Evolutionary conservation across 495 filamentous ascomycete genomes (phyloP).

Genomic region (Xylaria flabelliformis): DNA sequence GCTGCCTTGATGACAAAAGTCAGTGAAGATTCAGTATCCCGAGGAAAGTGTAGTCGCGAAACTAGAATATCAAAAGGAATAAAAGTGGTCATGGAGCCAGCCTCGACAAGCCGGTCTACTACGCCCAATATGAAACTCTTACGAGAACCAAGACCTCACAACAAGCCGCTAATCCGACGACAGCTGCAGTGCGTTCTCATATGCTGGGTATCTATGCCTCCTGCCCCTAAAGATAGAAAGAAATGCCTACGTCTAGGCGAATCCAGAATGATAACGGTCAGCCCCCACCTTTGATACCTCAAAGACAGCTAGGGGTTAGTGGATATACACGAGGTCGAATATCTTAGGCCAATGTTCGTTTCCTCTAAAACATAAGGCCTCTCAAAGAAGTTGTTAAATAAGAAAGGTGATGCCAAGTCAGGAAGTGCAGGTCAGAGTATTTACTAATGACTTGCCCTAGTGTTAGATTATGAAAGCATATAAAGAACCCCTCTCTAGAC

Average conservation of each 20-base stretch:
- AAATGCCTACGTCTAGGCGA: constrained; percentile 14
- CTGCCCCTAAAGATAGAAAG: not conserved
- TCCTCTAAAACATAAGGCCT: not conserved
- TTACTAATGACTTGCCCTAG: not conserved
- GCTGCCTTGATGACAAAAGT: not conserved
- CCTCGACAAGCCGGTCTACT: not conserved
- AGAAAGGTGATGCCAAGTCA: not conserved
- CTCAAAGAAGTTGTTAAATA: not conserved
- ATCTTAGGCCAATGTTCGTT: not conserved
- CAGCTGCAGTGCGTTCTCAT: not conserved
- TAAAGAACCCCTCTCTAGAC: not conserved
- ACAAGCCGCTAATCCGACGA: not conserved
- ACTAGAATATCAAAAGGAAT: not conserved
- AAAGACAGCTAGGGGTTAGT: not conserved
- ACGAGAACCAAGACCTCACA: not conserved
- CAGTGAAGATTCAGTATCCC: not conserved
- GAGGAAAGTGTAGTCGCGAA: not conserved
- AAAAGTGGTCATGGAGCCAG: not conserved
- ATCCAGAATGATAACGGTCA: not conserved
- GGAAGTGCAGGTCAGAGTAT: not conserved
- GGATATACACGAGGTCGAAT: not conserved
- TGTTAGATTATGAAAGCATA: not conserved
- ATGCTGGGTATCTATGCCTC: not conserved
- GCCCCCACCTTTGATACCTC: not conserved
- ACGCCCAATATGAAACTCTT: not conserved